These are phyloP conservation scores for Lycium barbarum DNA, from an alignment of 257 asterid species.

Conservation along the genomic window DNA sequence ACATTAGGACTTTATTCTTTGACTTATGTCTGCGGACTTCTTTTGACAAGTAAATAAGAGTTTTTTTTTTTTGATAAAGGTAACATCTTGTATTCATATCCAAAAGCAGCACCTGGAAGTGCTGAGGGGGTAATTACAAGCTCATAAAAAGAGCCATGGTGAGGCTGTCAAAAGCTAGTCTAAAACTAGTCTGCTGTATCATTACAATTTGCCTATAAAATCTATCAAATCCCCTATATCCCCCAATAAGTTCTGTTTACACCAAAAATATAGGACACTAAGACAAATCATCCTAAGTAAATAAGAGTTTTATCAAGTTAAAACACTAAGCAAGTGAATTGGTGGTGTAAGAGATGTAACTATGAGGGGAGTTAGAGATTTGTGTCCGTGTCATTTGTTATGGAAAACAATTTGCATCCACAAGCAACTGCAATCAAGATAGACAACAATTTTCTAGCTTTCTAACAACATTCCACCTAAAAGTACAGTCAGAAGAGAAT, in stretches of 20 bases:
- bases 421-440: slow-evolving; percentile 10
- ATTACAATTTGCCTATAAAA: no score
- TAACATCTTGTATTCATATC: no score
- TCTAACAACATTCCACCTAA: background rate
- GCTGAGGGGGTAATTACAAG: no score
- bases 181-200: no score
- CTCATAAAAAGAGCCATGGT: no score
- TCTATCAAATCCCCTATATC: no score
- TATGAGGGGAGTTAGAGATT: background rate
- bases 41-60: background rate
- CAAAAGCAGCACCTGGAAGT: no score
- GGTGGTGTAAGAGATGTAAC: background rate
- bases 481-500: slow-evolving; percentile 10
- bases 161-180: no score
- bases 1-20: background rate
- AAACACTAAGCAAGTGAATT: slow-evolving; percentile 17
- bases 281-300: no score
- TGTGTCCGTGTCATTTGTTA: background rate
- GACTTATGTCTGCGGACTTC: background rate
- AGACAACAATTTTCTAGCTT: background rate
- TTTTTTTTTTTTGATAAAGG: no score
- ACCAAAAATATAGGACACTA: no score
- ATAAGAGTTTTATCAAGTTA: background rate
- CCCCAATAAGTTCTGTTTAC: no score
- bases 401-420: slow-evolving; percentile 10